phyloP scores from a whole-genome alignment of 1,139 yeast genomes.

The Blastobotrys illinoisensis region DNA sequence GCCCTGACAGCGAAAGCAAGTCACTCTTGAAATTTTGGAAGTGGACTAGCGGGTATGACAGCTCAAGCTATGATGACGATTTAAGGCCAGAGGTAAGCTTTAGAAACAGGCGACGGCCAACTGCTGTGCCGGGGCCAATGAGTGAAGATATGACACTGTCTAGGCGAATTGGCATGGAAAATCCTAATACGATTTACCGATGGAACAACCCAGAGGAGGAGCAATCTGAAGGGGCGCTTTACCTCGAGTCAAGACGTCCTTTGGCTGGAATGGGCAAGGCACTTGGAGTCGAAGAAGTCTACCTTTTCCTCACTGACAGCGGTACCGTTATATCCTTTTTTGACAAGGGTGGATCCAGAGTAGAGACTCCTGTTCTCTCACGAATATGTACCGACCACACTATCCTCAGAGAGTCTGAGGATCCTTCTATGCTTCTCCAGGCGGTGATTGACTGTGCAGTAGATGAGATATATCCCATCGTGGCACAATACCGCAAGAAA shows the following conservation, averaged over 20 bases:
- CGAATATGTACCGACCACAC: slow-evolving; percentile 43
- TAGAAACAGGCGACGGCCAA: not conserved
- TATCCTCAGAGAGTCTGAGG: slow-evolving; percentile 44
- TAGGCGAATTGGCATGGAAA: slow-evolving; percentile 7
- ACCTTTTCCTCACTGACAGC: slow-evolving; percentile 42
- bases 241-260: slow-evolving; percentile 43
- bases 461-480: slow-evolving; percentile 54
- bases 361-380: slow-evolving; percentile 45
- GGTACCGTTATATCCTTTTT: slow-evolving; percentile 48
- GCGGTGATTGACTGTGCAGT: slow-evolving; percentile 50
- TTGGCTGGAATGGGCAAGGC: slow-evolving; percentile 40
- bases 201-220: slow-evolving; percentile 33
- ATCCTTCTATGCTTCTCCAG: slow-evolving; percentile 46
- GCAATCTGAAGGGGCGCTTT: slow-evolving; percentile 17
- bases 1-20: not conserved
- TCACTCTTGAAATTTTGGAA: not conserved
- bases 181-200: slow-evolving; percentile 32
- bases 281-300: slow-evolving; percentile 52
- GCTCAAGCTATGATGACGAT: not conserved
- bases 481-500: slow-evolving; percentile 49
- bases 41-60: not conserved
- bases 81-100: not conserved
- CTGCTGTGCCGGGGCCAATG: not conserved
- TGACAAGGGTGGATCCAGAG: slow-evolving; percentile 47
- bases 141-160: slow-evolving; percentile 1